Conservation (phyloP, 1,284 basidiomycete species). For the Papiliotrema fonsecae region DNA sequence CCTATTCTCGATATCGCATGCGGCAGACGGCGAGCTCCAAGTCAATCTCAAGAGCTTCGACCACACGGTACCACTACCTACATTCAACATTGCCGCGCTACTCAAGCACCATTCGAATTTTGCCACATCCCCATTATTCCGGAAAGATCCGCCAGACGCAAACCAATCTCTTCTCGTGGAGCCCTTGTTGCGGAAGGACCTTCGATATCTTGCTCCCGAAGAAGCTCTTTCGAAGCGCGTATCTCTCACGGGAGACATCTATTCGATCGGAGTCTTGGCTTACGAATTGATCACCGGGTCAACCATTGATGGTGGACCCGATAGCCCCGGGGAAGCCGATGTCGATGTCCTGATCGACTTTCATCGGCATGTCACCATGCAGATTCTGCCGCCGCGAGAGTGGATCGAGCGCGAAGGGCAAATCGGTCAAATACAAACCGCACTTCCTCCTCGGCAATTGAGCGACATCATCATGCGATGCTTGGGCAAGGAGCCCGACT, state of each 20-base stretch:
- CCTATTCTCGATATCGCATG: conserved; percentile 13
- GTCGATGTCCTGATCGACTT: conserved; percentile 32
- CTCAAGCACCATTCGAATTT: too few relatives aligned
- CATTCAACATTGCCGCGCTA: conserved; percentile 8
- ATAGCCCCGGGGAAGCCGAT: conserved; percentile 17
- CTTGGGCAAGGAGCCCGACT: conserved; percentile 29
- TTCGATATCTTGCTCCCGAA: conserved; percentile 40
- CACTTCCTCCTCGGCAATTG: conserved; percentile 25
- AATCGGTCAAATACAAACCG: conserved; percentile 5
- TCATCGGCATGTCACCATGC: conserved; percentile 28
- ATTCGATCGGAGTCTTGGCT: conserved; percentile 36
- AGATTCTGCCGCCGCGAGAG: conserved; percentile 19
- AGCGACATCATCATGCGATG: conserved; percentile 40
- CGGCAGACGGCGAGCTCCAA: not conserved
- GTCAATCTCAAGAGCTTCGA: conserved; percentile 8
- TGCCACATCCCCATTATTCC: too few relatives aligned
- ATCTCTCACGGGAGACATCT: conserved; percentile 31
- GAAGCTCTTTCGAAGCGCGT: conserved; percentile 21
- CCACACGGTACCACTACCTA: conserved; percentile 16
- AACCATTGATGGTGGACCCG: conserved; percentile 30
- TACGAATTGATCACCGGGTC: conserved; percentile 36
- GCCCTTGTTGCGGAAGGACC: conserved; percentile 10
- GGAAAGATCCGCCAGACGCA: conserved; percentile 15
- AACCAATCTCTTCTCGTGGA: conserved; percentile 1
- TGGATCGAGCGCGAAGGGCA: conserved; percentile 16